Evolutionary conservation across 1,284 basidiomycete species (phyloP), one percentile per base, ranked within the genome.

Genomic region (Cystobasidiaceae sp.): DNA sequence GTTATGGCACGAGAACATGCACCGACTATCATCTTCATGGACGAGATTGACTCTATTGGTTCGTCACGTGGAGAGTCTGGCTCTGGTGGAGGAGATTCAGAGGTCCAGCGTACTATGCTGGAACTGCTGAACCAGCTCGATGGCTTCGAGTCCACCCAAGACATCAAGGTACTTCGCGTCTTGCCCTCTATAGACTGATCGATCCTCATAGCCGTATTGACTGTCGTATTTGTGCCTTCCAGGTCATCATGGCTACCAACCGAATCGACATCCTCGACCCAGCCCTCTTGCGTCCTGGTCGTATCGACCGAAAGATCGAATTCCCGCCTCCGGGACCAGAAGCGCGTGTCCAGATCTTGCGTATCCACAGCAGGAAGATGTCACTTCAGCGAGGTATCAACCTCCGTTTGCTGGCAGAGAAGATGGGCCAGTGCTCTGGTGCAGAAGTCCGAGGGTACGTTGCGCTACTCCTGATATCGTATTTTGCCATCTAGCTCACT

Each of bases 341-440:
- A 77, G 94, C 94, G 5, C 88, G 94, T 73, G 90, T 97, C 45
- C 90, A 91, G 25, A 98, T 98, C 77, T 83, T 98, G 50, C 87
- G 93, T 59, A 97, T 97, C 71, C 94, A 98, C 78, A 96, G 92
- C 39, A 85, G 94, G 72, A 97, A 98, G 88, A 98, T 97, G 96
- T 97, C 93, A 4, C 81, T 98, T 45, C 93, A 97, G 80, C 85
- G 94, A 67, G 94, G 94, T 4, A 97, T 98, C 79, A 94, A 98
- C 79, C 83, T 97, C 28, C 87, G 92, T 33, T 86, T 88, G 1
- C 82, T 97, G 15, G 94, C 94, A 0, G 94, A 97, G 77, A 97
- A 97, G 83, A 98, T 97, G 94, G 94, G 94, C 2, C 75, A 76
- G 67, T 97, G 93, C 76, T 96, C 92, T 1, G 94, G 94, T 74